Conservation (phyloP, 2,329 filamentous ascomycete genomes). For the Beauveria brongniartii region DNA sequence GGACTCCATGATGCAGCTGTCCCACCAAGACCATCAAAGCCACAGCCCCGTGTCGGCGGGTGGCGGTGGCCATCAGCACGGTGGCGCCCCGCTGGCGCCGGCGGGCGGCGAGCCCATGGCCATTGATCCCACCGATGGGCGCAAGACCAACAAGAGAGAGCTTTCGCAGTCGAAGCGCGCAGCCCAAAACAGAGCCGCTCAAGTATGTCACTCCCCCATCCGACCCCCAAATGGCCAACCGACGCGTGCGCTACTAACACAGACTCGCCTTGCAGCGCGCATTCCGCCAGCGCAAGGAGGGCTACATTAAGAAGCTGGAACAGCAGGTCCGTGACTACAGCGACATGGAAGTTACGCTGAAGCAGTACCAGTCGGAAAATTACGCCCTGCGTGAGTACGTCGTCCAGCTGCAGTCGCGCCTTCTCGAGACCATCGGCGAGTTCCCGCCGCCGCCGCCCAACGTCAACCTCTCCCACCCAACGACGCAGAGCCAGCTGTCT, state of each 20-base stretch:
- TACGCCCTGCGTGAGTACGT: conserved; percentile 88
- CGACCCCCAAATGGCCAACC: not conserved
- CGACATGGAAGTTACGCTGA: conserved; percentile 67
- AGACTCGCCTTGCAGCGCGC: conserved; percentile 57
- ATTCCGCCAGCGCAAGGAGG: conserved; percentile 94
- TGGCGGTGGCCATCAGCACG: conserved; percentile 12
- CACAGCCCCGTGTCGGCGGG: conserved; percentile 23
- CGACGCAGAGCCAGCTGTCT: conserved; percentile 18
- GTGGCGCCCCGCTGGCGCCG: conserved; percentile 19
- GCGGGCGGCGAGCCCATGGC: conserved; percentile 13
- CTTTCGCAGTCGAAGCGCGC: conserved; percentile 93
- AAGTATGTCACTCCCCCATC: conserved; percentile 53
- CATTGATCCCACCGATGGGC: conserved; percentile 16
- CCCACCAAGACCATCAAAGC: conserved; percentile 23
- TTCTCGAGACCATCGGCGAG: conserved; percentile 77
- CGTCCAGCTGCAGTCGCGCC: conserved; percentile 76
- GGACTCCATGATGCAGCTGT: conserved; percentile 29
- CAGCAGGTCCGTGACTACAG: conserved; percentile 80
- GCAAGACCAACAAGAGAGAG: conserved; percentile 72
- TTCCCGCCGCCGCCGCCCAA: conserved; percentile 76
- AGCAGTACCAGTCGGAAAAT: conserved; percentile 80
- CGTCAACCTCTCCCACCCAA: conserved; percentile 38
- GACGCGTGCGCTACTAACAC: not conserved
- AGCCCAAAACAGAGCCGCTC: conserved; percentile 91
- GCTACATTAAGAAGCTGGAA: conserved; percentile 96